Evolutionary conservation across 306 rosid species (phyloP), one percentile per base, ranked within the genome.

Genomic region (Cucurbita pepo): DNA sequence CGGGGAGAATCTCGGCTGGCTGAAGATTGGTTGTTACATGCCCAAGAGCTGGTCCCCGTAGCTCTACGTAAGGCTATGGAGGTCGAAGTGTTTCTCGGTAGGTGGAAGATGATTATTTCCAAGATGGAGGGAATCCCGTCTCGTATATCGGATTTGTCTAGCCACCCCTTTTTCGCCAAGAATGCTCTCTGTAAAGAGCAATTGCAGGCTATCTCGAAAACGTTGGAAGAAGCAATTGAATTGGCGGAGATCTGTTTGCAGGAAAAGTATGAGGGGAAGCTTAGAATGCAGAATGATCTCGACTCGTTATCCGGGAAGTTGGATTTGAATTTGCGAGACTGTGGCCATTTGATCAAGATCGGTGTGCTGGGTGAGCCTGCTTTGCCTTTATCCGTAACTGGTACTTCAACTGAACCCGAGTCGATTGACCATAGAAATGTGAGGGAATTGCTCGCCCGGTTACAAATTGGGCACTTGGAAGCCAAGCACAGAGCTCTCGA

Each of bases 151-250:
- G 95, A 94, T 71, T 88, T 94, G 59, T 94, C 99, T 1, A 87
- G 93, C 88, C 99, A 94, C 75, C 99, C 99, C 22, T 94, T 89
- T 77, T 94, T 94, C 89, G 86, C 88, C 45, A 94, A 87, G 84
- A 94, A 90, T 72, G 79, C 91, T 43, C 95, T 94, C 15, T 94
- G 97, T 77, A 87, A 83, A 86, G 99, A 94, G 85, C 99, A 91
- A 47, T 75, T 94, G 89, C 97, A 86, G 75, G 91, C 95, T 0
- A 91, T 91, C 67, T 85, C 92, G 2, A 83, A 81, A 73, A 81
- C 94, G 8, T 69, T 94, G 66, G 74, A 65, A 59, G 96, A 87
- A 5, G 84, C 76, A 0, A 78, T 82, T 60, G 86, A 82, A 71
- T 85, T 89, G 81, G 95, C 96, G 0, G 96, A 89, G 71, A 72